Evolutionary conservation across 2,329 filamentous ascomycete genomes (phyloP).

Genomic region (Alternaria tenuissima): DNA sequence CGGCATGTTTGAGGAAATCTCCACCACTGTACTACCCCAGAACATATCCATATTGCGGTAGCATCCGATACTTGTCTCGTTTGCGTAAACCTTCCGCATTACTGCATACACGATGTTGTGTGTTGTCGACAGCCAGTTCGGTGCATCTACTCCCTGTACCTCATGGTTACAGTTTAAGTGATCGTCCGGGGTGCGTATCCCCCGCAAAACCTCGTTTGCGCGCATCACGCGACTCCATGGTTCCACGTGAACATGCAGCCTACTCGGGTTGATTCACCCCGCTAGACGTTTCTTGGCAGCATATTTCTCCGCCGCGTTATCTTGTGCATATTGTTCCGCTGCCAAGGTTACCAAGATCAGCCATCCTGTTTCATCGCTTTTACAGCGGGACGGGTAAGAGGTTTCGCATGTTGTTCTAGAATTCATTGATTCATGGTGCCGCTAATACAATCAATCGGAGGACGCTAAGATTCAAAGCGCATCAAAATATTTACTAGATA

Average conservation of each 20-base stretch:
- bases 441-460: not conserved
- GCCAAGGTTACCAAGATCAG: slow-evolving; percentile 8
- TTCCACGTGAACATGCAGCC: not conserved
- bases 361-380: slow-evolving; percentile 3
- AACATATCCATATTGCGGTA: not conserved
- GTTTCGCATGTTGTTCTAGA: slow-evolving; percentile 1
- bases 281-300: not conserved
- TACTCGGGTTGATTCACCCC: slow-evolving; percentile 5
- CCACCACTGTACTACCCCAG: not conserved
- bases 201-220: not conserved
- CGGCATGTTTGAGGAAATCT: not conserved
- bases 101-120: not conserved
- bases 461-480: not conserved
- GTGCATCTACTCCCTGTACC: not conserved
- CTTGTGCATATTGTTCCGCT: not conserved
- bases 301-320: slow-evolving; percentile 8
- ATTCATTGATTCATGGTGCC: not conserved
- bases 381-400: not conserved
- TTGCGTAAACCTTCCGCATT: not conserved
- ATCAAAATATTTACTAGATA: not conserved
- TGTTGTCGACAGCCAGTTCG: not conserved
- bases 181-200: slow-evolving; percentile 2
- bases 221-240: not conserved
- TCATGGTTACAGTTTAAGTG: not conserved
- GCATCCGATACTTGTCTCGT: not conserved